A percentile compares a stretch with the other conserved stretches of the same genome.
Evolutionary conservation across 2,329 filamentous ascomycete genomes (phyloP).

Genomic region (Monosporascus ibericus): DNA sequence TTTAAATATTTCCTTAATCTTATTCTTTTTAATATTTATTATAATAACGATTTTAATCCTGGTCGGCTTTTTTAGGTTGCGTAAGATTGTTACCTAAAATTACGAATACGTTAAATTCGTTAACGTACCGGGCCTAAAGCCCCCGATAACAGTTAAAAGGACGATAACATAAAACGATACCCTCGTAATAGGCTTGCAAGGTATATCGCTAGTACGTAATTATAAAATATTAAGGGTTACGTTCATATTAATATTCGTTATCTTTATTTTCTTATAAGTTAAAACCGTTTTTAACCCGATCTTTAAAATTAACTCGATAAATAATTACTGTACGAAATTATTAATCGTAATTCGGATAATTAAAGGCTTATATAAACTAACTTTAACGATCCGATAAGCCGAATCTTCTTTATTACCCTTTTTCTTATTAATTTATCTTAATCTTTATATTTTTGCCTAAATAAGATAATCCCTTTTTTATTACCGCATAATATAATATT

Average conservation of each 20-base stretch:
- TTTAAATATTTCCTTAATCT: neutral
- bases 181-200: neutral
- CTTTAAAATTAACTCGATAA: neutral
- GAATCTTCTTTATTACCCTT: neutral
- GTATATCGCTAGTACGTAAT: neutral
- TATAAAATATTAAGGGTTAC: neutral
- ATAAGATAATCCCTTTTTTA: no score
- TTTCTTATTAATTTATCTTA: neutral
- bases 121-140: neutral
- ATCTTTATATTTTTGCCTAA: neutral
- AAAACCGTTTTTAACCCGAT: neutral
- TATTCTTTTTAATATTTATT: neutral
- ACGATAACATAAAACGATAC: neutral
- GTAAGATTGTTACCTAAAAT: neutral
- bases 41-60: neutral
- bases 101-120: neutral
- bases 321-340: slow-evolving; percentile 1
- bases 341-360: neutral
- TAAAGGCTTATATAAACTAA: neutral
- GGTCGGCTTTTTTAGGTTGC: neutral
- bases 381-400: neutral
- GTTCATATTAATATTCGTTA: neutral
- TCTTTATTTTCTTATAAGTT: neutral
- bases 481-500: no score
- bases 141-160: neutral